Conservation (phyloP, 495 filamentous ascomycete species). For the Tuber umbilicatum region DNA sequence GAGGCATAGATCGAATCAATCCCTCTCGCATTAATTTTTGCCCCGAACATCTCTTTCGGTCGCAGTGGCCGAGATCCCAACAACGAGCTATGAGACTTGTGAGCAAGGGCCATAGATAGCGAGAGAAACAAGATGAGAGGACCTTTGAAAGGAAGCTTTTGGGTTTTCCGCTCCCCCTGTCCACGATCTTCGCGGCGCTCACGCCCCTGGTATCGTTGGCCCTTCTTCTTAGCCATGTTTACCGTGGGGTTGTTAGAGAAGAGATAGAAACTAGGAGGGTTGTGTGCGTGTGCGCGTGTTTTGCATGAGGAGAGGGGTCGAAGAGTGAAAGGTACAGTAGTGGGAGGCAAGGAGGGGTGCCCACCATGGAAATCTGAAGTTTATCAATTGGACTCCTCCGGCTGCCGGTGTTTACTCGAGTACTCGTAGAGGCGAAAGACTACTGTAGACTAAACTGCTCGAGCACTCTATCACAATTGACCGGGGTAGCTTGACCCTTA, state of each 20-base stretch:
- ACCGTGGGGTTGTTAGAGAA: not conserved
- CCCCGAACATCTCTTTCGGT: constrained; percentile 92
- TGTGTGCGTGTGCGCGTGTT: constrained; percentile 4
- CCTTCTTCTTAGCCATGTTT: constrained; percentile 39
- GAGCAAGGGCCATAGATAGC: not conserved
- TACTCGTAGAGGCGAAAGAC: not conserved
- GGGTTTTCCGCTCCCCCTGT: constrained; percentile 15
- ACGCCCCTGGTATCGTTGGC: constrained; percentile 26
- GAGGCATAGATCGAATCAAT: constrained; percentile 83
- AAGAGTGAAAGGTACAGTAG: not conserved
- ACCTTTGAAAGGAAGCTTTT: constrained; percentile 40
- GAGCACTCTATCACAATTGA: not conserved
- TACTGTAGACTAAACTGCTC: too few relatives aligned
- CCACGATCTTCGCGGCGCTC: constrained; percentile 22
- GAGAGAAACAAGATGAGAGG: not conserved
- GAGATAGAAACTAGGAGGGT: not conserved
- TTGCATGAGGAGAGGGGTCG: not conserved
- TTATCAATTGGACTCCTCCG: not conserved
- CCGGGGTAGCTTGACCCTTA: not conserved
- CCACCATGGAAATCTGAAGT: not conserved
- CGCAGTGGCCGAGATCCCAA: constrained; percentile 96
- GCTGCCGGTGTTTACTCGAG: not conserved
- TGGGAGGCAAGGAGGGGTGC: not conserved
- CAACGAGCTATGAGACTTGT: constrained; percentile 67
- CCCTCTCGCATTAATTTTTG: constrained; percentile 87